A percentile compares a stretch with the other conserved stretches of the same genome.
phyloP scores from a whole-genome alignment of 1,284 basidiomycete genomes.

The Rhizoctonia solani region DNA sequence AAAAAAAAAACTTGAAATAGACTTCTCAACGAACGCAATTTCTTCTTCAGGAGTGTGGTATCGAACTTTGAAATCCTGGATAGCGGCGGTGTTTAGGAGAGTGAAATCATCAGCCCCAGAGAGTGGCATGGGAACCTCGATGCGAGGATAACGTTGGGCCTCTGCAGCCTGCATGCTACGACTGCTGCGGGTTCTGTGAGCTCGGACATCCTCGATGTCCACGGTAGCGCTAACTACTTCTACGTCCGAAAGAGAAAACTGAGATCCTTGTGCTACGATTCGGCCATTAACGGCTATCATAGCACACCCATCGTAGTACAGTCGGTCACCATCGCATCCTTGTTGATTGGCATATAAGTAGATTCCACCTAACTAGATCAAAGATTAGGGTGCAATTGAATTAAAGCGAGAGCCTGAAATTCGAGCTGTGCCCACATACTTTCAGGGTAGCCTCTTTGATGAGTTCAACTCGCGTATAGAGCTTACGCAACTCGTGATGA shows the following conservation, averaged over 20 bases:
- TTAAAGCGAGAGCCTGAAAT: background rate
- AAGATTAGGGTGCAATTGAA: background rate
- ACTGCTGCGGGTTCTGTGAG: conserved; percentile 80
- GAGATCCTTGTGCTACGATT: conserved; percentile 91
- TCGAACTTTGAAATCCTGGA: conserved; percentile 58
- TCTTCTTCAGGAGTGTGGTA: conserved; percentile 95
- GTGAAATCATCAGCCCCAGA: conserved; percentile 73
- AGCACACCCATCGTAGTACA: conserved; percentile 97
- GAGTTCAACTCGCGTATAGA: conserved; percentile 87
- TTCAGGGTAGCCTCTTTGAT: conserved; percentile 98
- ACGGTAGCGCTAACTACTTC: conserved; percentile 95
- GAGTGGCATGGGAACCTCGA: conserved; percentile 77
- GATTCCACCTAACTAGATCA: conserved; percentile 82
- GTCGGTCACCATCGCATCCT: conserved; percentile 95
- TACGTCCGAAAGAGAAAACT: conserved; percentile 94
- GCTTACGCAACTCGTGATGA: conserved; percentile 96
- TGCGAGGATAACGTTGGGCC: conserved; percentile 72
- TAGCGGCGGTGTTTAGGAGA: conserved; percentile 54
- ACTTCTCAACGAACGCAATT: conserved; percentile 75
- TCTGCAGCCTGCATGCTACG: conserved; percentile 88
- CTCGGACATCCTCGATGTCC: conserved; percentile 92
- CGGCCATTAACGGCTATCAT: conserved; percentile 94
- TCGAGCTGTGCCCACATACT: conserved; percentile 50
- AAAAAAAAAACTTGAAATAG: background rate
- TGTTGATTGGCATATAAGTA: conserved; percentile 99